Base-by-base conservation (phyloP, 768 basidiomycete species). In the Cystobasidium tubakii region DNA sequence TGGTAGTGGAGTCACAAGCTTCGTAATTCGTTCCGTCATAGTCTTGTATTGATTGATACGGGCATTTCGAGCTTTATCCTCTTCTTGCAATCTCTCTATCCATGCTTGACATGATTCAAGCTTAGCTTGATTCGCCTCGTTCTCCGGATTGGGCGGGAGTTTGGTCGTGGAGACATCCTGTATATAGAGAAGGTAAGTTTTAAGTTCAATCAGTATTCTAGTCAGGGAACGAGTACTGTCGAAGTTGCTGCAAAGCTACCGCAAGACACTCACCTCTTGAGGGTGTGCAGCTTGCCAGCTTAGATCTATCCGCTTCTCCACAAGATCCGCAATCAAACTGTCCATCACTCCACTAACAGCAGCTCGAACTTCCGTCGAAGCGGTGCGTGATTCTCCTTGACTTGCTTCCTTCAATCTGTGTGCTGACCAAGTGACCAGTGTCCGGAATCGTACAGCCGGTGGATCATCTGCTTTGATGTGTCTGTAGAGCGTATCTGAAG, bases 11-110 rank as follows among this genome's bases (percentile, higher is more conserved):
- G 66, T 50, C 7, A 43, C 19, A 21, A 71, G 69, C 31, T 46
- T 36, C 7, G 53, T 60, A 23, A 71, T 71, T 1, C 50, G 27
- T 21, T 71, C 69, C 25, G 55, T 71, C 55, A 60, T 60, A 1
- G 55, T 42, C 29, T 73, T 63, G 50, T 73, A 73, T 21, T 63
- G 39, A 21, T 73, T 73, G 13, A 73, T 66, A n/a, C 62, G 60
- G 7, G 50, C 63, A 50, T 66, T 73, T 21, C 72, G 72, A 12
- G 63, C 62, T 65, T 73, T 31, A 25, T 63, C 36, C 31, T 73
- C 72, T 13, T 46, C 31, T 23, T 67, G 34, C 29, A 73, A 39
- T 25, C 62, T 25, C 1, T 46, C 25, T 36, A 50, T 33, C 60
- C 60, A 66, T 3, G 72, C 64, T 34, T 29, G 53, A 46, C 60